A percentile compares a stretch with the other conserved stretches of the same genome.
Evolutionary conservation across 1,139 yeast genomes (phyloP).

Genomic region (Geotrichum carabidarum): DNA sequence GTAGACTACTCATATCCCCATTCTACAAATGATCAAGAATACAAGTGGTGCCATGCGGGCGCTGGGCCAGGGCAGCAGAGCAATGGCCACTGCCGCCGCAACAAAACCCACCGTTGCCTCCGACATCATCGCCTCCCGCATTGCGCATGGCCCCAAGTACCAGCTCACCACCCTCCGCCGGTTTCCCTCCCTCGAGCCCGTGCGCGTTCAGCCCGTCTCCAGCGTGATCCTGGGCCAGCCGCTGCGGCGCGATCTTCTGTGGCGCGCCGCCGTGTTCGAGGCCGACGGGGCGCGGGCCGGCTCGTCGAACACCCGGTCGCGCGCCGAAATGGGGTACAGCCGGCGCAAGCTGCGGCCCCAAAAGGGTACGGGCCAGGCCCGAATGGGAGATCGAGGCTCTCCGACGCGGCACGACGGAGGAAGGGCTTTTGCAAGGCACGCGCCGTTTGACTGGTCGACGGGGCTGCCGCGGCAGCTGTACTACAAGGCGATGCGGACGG

Average conservation of each 20-base stretch:
- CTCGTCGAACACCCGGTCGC: constrained; percentile 76
- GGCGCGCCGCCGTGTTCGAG: constrained; percentile 93
- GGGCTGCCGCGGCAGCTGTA: constrained; percentile 73
- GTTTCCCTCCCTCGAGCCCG: constrained; percentile 89
- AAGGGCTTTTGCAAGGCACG: constrained; percentile 78
- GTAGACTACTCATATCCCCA: neutral
- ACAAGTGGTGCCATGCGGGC: neutral
- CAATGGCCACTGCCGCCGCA: constrained; percentile 3
- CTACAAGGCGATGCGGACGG: constrained; percentile 69
- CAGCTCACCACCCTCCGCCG: constrained; percentile 75
- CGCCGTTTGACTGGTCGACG: constrained; percentile 87
- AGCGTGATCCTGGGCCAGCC: constrained; percentile 63
- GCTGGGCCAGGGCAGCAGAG: neutral
- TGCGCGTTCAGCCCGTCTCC: constrained; percentile 69
- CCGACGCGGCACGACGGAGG: constrained; percentile 90
- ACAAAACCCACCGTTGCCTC: constrained; percentile 9
- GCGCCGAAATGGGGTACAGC: constrained; percentile 82
- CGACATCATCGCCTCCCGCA: constrained; percentile 19
- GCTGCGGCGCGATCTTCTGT: constrained; percentile 79
- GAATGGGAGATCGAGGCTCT: constrained; percentile 93
- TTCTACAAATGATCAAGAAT: neutral
- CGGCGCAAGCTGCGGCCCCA: constrained; percentile 80
- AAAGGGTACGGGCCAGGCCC: constrained; percentile 91
- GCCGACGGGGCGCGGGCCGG: constrained; percentile 88
- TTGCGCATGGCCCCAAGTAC: constrained; percentile 57